These are phyloP conservation scores for Penicillium steckii DNA, from an alignment of 495 filamentous ascomycete genomes.

Conservation along the genomic window DNA sequence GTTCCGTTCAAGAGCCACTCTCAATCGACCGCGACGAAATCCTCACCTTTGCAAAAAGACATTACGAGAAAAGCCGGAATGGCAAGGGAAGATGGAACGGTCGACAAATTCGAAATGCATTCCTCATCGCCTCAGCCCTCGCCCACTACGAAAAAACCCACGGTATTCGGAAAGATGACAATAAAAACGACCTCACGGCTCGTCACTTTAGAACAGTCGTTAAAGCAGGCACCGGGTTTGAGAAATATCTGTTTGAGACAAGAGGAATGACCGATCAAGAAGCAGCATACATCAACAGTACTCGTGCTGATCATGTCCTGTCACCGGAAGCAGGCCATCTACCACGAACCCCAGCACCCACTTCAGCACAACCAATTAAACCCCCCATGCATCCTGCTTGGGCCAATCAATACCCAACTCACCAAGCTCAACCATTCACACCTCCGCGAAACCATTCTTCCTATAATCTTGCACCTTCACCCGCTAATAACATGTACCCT, in stretches of 20 bases:
- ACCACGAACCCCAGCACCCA: not conserved
- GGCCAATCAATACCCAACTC: not conserved
- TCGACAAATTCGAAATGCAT: constrained; percentile 8
- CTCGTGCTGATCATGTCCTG: not conserved
- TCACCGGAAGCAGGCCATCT: not conserved
- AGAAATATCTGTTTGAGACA: not conserved
- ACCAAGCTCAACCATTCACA: not conserved
- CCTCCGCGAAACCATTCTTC: not conserved
- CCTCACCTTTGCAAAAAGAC: not conserved
- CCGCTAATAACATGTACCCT: not conserved
- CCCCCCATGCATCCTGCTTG: not conserved
- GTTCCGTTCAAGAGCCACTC: not conserved
- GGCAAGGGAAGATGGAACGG: constrained; percentile 6
- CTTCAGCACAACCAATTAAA: not conserved
- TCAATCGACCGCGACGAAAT: not conserved
- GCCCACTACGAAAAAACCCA: not conserved
- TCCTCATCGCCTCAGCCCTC: constrained; percentile 1
- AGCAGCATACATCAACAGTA: not conserved
- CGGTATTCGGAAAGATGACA: not conserved
- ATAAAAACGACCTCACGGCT: not conserved
- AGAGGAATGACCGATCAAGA: not conserved
- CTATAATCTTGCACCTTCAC: not conserved
- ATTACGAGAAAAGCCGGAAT: not conserved
- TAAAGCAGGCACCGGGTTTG: not conserved
- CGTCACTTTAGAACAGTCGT: constrained; percentile 1